Conservation (phyloP, 306 rosid species). For the Rosa lucieae region DNA sequence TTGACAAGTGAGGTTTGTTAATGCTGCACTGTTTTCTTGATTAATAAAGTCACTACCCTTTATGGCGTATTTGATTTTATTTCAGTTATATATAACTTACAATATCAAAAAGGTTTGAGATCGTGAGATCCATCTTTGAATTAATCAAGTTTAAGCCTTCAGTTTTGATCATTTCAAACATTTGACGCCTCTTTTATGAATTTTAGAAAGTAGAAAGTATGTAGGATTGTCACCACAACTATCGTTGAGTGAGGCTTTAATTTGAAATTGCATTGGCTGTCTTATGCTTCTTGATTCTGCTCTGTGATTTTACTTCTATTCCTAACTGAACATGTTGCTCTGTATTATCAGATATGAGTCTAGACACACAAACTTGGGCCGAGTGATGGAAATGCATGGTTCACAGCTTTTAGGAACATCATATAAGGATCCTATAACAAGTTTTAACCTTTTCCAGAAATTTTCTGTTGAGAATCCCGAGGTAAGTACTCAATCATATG, state of each 20-base stretch:
- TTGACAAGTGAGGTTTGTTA: not conserved
- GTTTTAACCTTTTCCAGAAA: slow-evolving; percentile 58
- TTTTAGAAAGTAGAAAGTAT: not conserved
- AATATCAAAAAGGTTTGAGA: not conserved
- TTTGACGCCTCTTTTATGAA: slow-evolving; percentile 2
- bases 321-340: not conserved
- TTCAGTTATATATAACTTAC: not conserved
- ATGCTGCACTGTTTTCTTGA: not conserved
- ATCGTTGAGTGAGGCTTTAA: not conserved
- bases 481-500: slow-evolving; percentile 29
- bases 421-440: slow-evolving; percentile 74
- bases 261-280: not conserved
- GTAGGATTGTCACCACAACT: not conserved
- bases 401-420: slow-evolving; percentile 58
- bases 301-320: not conserved
- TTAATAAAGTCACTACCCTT: not conserved
- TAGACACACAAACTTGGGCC: slow-evolving; percentile 59
- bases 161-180: not conserved
- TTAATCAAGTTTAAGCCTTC: not conserved
- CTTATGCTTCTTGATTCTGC: not conserved
- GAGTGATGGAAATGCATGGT: slow-evolving; percentile 63
- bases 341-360: slow-evolving; percentile 44
- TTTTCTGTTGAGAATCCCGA: slow-evolving; percentile 61
- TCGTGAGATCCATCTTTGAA: not conserved
- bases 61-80: not conserved